Percentiles rank a stretch among this genome's conserved stretches.
Evolutionary conservation across 495 filamentous ascomycete genomes (phyloP).

Genomic region (Hypoxylon crocopeplum): DNA sequence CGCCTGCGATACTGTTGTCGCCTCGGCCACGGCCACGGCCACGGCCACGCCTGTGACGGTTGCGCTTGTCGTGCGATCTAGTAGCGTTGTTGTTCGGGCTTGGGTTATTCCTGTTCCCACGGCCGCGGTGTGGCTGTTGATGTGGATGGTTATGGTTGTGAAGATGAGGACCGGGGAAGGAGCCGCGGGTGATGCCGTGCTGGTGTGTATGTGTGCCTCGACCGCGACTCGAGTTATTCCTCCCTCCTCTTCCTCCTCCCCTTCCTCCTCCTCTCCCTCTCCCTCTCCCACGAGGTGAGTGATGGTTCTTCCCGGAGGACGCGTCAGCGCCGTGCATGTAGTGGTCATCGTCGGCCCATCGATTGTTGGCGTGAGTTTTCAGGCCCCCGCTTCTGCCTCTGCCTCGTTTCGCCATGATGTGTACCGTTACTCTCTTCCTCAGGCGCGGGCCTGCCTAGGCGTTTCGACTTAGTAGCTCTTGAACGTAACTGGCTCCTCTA

Average conservation of each 20-base stretch:
- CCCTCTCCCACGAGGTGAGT: constrained; percentile 4
- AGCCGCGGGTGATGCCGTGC: background rate
- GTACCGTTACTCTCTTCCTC: background rate
- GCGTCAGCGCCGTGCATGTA: constrained; percentile 18
- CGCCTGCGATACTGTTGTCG: background rate
- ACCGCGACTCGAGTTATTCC: background rate
- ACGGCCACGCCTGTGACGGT: background rate
- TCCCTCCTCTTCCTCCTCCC: constrained; percentile 1
- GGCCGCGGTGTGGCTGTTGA: no score
- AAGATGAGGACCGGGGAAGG: background rate
- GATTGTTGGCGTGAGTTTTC: background rate
- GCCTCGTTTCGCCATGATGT: constrained; percentile 15
- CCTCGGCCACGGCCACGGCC: background rate
- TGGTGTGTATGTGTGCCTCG: background rate
- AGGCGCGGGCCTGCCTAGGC: background rate
- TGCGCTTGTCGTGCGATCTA: constrained; percentile 1
- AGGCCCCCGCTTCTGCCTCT: background rate
- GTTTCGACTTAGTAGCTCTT: background rate
- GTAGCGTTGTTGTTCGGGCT: no score
- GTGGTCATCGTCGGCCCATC: constrained; percentile 27
- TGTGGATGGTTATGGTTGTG: background rate
- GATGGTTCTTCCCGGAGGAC: background rate
- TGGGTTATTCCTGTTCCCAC: no score
- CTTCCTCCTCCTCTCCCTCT: background rate
- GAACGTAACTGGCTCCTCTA: background rate